These are phyloP conservation scores for Bolboschoenus planiculmis DNA, from an alignment of 176 grass and related monocot genomes.

Conservation along the genomic window DNA sequence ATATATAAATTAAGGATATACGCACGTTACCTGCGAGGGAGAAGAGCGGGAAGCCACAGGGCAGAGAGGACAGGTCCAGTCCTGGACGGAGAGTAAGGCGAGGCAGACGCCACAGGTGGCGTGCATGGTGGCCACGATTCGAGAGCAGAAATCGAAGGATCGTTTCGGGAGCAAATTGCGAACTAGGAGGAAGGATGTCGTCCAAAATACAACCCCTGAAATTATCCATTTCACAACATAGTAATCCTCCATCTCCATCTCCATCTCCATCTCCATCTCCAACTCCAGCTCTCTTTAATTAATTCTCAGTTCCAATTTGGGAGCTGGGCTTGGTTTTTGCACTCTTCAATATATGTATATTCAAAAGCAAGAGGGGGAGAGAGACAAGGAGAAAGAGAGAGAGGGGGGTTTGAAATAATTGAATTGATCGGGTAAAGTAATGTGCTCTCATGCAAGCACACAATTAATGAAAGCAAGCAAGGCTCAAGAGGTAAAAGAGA, in stretches of 20 bases:
- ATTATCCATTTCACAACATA: slow-evolving; percentile 14
- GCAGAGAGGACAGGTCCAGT: slow-evolving; percentile 34
- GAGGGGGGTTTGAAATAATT: neutral
- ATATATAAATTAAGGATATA: no score
- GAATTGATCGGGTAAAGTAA: neutral
- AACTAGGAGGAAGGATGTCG: neutral
- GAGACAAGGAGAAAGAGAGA: no score
- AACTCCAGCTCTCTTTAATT: neutral
- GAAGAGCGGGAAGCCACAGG: slow-evolving; percentile 23
- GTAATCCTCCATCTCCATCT: slow-evolving; percentile 20
- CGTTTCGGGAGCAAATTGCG: slow-evolving; percentile 13
- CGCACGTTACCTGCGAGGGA: slow-evolving; percentile 1
- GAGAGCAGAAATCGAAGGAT: slow-evolving; percentile 36
- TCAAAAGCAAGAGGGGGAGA: neutral
- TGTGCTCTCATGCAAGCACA: neutral
- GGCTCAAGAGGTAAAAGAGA: no score
- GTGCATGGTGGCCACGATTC: slow-evolving; percentile 19
- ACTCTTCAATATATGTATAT: neutral
- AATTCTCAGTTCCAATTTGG: neutral
- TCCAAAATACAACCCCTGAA: slow-evolving; percentile 21
- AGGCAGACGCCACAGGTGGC: slow-evolving; percentile 14
- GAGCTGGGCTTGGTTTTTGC: neutral
- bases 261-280: neutral
- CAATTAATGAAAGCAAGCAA: no score
- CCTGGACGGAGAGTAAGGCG: slow-evolving; percentile 17